These are phyloP conservation scores for Rhizopogon sp. DNA, from an alignment of 768 basidiomycete species.

Conservation along the genomic window DNA sequence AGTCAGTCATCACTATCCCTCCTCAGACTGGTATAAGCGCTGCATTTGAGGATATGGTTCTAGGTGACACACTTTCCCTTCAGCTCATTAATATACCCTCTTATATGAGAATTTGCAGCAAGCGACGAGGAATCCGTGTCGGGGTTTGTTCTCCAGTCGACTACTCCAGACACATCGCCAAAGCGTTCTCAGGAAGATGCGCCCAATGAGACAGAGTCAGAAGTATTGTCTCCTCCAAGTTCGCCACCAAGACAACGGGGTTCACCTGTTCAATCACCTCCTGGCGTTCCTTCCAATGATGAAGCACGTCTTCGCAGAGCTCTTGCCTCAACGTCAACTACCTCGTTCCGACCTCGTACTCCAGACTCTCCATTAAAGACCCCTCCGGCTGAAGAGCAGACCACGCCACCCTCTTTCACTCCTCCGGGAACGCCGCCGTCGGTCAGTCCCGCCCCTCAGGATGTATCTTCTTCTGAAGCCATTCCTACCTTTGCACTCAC, in stretches of 20 bases:
- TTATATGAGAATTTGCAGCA: conserved; percentile 17
- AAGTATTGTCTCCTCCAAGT: conserved; percentile 18
- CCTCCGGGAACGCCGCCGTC: conserved; percentile 22
- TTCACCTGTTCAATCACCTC: conserved; percentile 10
- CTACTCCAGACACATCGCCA: conserved; percentile 20
- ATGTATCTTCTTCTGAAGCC: conserved; percentile 4
- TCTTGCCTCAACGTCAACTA: conserved; percentile 16
- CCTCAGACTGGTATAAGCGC: conserved; percentile 11
- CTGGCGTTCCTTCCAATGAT: conserved; percentile 3
- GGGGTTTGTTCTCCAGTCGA: conserved; percentile 17
- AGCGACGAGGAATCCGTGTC: conserved; percentile 33
- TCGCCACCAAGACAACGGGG: conserved; percentile 7
- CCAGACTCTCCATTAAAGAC: neutral
- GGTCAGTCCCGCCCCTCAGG: neutral
- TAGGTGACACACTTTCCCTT: conserved; percentile 11
- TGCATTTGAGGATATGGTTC: conserved; percentile 13
- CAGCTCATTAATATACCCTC: neutral
- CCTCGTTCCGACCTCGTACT: conserved; percentile 7
- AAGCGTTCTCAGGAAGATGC: conserved; percentile 10
- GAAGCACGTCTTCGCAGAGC: conserved; percentile 14
- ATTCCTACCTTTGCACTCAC: conserved; percentile 23
- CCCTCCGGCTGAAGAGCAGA: neutral
- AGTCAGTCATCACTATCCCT: conserved; percentile 19
- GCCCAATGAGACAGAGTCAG: conserved; percentile 22
- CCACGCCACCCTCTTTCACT: conserved; percentile 10